These are phyloP conservation scores for Mucor saturninus DNA, from an alignment of 371 early-diverging fungal genomes.

Conservation along the genomic window DNA sequence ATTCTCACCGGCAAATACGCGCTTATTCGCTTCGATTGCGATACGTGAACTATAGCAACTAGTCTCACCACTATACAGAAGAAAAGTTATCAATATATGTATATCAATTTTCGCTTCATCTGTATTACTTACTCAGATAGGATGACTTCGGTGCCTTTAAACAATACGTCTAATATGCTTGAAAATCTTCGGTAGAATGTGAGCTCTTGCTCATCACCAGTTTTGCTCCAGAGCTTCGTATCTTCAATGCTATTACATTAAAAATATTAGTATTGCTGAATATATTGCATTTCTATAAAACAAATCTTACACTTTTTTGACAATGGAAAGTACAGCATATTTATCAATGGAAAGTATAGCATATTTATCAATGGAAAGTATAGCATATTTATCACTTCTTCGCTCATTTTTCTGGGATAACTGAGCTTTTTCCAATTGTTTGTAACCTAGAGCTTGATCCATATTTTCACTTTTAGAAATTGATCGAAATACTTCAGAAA, in stretches of 20 bases:
- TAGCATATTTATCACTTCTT: conserved; percentile 9
- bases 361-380: conserved; percentile 12
- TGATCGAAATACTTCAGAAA: conserved; percentile 6
- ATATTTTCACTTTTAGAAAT: conserved; percentile 10
- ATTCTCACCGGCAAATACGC: conserved; percentile 9
- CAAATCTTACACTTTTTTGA: conserved; percentile 8
- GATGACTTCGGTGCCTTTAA: conserved; percentile 3
- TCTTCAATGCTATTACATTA: conserved; percentile 14
- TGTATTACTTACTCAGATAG: conserved; percentile 18
- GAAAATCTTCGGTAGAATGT: conserved; percentile 9
- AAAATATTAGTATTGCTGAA: conserved; percentile 15
- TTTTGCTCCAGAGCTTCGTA: conserved; percentile 5
- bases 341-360: conserved; percentile 8
- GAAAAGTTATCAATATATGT: conserved; percentile 12
- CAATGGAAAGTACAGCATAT: conserved; percentile 5
- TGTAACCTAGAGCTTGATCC: conserved; percentile 5
- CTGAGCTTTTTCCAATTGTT: conserved; percentile 2
- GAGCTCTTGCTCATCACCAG: conserved; percentile 12
- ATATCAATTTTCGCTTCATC: conserved; percentile 9
- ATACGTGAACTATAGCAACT: conserved; percentile 6
- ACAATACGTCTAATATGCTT: conserved; percentile 5
- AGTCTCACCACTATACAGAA: conserved; percentile 17
- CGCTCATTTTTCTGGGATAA: conserved; percentile 6
- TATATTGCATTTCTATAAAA: conserved; percentile 19
- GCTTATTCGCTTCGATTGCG: conserved; percentile 11